Percentiles rank a stretch among this genome's conserved stretches.
phyloP scores from a whole-genome alignment of 768 basidiomycete species.

The Podaxis carcinomalis region DNA sequence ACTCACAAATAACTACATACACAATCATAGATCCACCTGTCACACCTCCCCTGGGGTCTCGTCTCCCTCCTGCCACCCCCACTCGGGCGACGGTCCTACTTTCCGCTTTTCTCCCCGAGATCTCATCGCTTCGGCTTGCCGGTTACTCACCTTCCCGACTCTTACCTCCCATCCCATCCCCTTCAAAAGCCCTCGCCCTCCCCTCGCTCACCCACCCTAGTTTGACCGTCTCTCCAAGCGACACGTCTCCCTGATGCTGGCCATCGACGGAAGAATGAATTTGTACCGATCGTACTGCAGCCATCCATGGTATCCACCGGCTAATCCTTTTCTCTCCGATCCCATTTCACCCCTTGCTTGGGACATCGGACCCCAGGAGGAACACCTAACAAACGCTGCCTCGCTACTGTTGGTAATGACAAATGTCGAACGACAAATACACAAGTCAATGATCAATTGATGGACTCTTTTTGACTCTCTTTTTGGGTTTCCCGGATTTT shows the following conservation, averaged over 20 bases:
- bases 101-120: conserved; percentile 6
- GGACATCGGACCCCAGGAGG: background rate
- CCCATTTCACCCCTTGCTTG: background rate
- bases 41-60: background rate
- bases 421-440: background rate
- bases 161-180: background rate
- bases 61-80: background rate
- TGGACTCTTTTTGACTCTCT: background rate
- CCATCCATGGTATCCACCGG: background rate
- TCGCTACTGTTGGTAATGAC: background rate
- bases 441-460: background rate
- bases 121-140: conserved; percentile 7
- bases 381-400: background rate
- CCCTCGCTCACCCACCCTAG: background rate
- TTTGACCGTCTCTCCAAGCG: background rate
- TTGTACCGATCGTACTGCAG: background rate
- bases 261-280: background rate
- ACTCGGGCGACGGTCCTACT: conserved; percentile 8
- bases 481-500: background rate
- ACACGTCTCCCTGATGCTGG: background rate
- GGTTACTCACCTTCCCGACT: background rate
- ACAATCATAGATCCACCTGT: conserved; percentile 10
- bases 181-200: background rate
- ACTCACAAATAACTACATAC: background rate
- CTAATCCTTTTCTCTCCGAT: background rate